Evolutionary conservation across 164 flowering plant species (phyloP), one percentile per base, ranked within the genome.

Genomic region (Brasenia schreberi): DNA sequence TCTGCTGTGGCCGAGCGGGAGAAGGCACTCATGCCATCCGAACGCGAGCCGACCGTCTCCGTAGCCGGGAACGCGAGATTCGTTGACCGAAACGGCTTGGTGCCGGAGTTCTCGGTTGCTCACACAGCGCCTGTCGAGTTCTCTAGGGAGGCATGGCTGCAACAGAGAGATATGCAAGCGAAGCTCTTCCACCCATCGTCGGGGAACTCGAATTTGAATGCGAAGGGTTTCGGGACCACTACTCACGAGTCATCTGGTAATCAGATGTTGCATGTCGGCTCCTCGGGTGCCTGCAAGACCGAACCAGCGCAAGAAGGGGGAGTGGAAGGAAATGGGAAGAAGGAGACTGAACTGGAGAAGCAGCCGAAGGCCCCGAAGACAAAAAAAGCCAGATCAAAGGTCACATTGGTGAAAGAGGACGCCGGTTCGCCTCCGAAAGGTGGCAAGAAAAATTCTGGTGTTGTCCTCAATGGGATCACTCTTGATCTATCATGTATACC

Each of bases 401-500:
- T 76, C 49, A 67, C 65, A 44, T 68, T 42, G 63, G 81, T 84
- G 63, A 84, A 82, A 68, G 87, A 77, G 18, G 81, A 76, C 61
- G 67, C 87, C 5, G 56, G 16, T 49, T n/a, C 63, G 12, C 3
- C 63, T 61, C 19, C 12, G 19, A 88, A 81, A 71, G 70, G 80
- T 33, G 75, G 71, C 1, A 88, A 79, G 79, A 85, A 82, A 77
- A 87, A 69, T 64, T 59, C 79, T 65, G 91, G 82, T 58, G 76
- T 85, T 61, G 84, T 84, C 1, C 82, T 90, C 59, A 91, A 91
- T 74, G 97, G 97, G 49, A 74, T 85, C 52, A 84, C 83, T 67
- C 72, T 90, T 85, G 92, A 90, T 75, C 81, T 90, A 59, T 79
- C 89, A 0, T 84, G 95, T 12, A 82, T 90, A 56, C 95, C 97